Evolutionary conservation across 768 basidiomycete genomes (phyloP).

Genomic region (Antrodiella citrinella): DNA sequence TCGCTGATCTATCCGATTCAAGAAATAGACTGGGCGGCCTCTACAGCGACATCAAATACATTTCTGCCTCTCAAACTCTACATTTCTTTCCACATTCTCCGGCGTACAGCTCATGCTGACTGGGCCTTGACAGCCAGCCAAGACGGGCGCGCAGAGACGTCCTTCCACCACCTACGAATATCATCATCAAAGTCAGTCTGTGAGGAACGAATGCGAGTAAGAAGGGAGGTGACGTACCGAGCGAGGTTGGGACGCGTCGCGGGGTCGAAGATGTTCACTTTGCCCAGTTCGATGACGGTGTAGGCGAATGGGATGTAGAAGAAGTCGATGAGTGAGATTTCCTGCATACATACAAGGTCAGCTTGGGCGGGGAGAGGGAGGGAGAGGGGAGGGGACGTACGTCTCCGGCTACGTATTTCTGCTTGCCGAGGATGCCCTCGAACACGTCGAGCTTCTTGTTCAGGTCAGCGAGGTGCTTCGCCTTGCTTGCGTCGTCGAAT

Average conservation of each 20-base stretch:
- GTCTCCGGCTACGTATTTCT: constrained; percentile 24
- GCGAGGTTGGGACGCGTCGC: constrained; percentile 37
- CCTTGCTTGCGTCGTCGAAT: too few species aligned
- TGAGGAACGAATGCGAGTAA: too few species aligned
- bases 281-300: constrained; percentile 23
- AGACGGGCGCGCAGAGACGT: constrained; percentile 34
- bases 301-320: constrained; percentile 44
- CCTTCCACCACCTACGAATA: constrained; percentile 42
- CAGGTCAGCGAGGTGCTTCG: too few species aligned
- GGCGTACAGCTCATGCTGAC: too few species aligned
- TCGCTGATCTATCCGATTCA: too few species aligned
- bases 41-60: too few species aligned
- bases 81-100: too few species aligned
- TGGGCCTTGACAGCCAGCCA: constrained; percentile 32
- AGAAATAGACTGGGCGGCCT: too few species aligned
- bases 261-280: too few species aligned
- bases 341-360: constrained; percentile 14
- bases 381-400: constrained; percentile 7
- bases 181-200: too few species aligned
- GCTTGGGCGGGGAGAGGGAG: too few species aligned
- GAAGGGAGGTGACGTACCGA: neutral
- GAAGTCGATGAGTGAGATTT: constrained; percentile 50
- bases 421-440: constrained; percentile 45
- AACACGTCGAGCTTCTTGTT: constrained; percentile 51
- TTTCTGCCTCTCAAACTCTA: too few species aligned